phyloP scores from a whole-genome alignment of 257 asterid species.

The Verbena officinalis region DNA sequence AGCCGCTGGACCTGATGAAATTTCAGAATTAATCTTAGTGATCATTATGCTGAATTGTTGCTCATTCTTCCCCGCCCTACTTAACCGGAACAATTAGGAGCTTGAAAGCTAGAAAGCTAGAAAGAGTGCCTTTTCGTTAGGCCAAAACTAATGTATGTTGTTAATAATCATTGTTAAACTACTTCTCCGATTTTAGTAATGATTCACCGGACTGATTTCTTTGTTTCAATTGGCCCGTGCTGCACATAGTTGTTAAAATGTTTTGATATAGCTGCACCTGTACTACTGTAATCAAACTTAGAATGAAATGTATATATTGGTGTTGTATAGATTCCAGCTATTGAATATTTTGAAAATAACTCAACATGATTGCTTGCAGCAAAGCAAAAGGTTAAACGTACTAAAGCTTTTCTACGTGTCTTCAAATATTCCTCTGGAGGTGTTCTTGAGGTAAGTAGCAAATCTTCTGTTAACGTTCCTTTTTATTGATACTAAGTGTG shows the following conservation, averaged over 20 bases:
- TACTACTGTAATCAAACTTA: background rate
- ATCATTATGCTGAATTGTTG: slow-evolving; percentile 7
- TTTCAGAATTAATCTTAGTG: background rate
- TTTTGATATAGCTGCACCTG: background rate
- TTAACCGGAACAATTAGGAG: no score
- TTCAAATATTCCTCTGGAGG: slow-evolving; percentile 90
- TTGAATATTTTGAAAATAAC: slow-evolving; percentile 17
- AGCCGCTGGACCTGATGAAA: background rate
- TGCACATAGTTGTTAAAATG: slow-evolving; percentile 9
- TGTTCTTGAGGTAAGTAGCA: slow-evolving; percentile 72
- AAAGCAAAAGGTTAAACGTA: slow-evolving; percentile 71
- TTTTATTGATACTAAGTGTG: background rate
- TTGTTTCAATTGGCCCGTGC: slow-evolving; percentile 6
- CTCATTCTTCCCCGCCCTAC: background rate
- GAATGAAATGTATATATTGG: slow-evolving; percentile 14
- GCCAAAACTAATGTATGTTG: slow-evolving; percentile 14
- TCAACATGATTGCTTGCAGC: slow-evolving; percentile 57
- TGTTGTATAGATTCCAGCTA: background rate
- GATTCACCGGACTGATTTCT: slow-evolving; percentile 14
- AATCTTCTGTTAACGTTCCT: slow-evolving; percentile 4
- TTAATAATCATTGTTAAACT: background rate
- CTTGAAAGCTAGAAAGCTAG: background rate
- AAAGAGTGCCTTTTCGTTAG: background rate
- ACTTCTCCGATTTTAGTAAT: background rate
- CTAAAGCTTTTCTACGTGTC: slow-evolving; percentile 97